Evolutionary conservation across 805 yeast species (phyloP).

Genomic region (Suhomyces sp.): DNA sequence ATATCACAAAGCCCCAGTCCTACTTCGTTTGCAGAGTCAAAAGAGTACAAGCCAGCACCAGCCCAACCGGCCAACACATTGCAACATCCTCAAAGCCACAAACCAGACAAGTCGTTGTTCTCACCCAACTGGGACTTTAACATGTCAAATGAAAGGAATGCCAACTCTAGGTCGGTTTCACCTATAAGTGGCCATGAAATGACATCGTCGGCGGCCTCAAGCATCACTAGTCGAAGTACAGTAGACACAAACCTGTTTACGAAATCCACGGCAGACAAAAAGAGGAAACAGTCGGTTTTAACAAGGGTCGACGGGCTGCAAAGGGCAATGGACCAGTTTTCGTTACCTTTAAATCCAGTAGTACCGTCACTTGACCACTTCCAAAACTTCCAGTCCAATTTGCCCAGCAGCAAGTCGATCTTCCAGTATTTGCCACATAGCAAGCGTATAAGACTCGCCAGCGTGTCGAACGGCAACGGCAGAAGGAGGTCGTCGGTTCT

Average conservation of each 20-base stretch:
- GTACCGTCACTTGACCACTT: constrained; percentile 33
- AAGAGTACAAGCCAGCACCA: neutral
- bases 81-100: constrained; percentile 12
- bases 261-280: constrained; percentile 5
- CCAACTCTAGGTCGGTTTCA: constrained; percentile 10
- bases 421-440: constrained; percentile 56
- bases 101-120: constrained; percentile 10
- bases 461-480: constrained; percentile 37
- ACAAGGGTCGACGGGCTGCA: constrained; percentile 15
- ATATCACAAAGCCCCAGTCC: constrained; percentile 1
- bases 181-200: constrained; percentile 6
- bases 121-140: constrained; percentile 21
- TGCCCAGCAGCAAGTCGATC: constrained; percentile 18
- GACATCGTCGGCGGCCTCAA: neutral
- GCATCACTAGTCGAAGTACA: neutral
- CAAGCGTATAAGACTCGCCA: constrained; percentile 49
- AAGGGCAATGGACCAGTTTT: constrained; percentile 1
- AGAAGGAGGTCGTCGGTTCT: constrained; percentile 56
- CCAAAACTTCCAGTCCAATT: constrained; percentile 20
- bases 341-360: constrained; percentile 40
- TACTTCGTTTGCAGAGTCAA: neutral
- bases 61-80: neutral
- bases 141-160: neutral
- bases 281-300: constrained; percentile 11
- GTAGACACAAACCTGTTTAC: neutral